Evolutionary conservation across 1,284 basidiomycete species (phyloP).

Genomic region (Peniophora sp.): DNA sequence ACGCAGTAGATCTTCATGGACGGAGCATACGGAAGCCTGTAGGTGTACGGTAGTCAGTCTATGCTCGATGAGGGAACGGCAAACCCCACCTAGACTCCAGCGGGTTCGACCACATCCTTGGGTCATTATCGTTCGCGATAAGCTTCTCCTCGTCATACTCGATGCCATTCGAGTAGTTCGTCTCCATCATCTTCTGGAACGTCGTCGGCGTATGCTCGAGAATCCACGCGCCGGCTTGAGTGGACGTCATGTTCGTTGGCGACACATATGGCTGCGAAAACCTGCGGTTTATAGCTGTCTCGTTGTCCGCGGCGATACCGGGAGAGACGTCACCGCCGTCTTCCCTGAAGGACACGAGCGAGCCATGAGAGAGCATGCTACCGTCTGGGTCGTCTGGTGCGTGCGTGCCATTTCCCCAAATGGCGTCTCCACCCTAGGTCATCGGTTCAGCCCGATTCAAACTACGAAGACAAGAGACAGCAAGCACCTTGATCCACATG

Average conservation of each 20-base stretch:
- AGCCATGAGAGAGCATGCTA: conserved; percentile 66
- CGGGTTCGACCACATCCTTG: conserved; percentile 91
- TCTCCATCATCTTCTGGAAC: conserved; percentile 89
- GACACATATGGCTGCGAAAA: conserved; percentile 13
- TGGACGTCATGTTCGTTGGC: conserved; percentile 71
- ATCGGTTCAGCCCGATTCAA: neutral
- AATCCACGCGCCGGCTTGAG: conserved; percentile 74
- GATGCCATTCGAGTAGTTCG: conserved; percentile 92
- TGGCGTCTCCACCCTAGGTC: conserved; percentile 74
- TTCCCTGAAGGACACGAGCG: conserved; percentile 75
- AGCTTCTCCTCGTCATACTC: conserved; percentile 69
- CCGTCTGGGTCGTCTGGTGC: conserved; percentile 76
- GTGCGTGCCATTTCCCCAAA: conserved; percentile 78
- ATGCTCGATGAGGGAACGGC: neutral
- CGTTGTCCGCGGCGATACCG: neutral
- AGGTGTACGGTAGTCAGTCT: neutral
- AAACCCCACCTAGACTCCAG: conserved; percentile 67
- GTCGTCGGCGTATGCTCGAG: conserved; percentile 75
- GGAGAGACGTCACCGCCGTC: neutral
- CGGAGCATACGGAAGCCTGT: conserved; percentile 82
- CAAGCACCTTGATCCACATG: conserved; percentile 80
- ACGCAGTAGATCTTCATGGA: conserved; percentile 92
- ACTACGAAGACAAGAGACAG: neutral
- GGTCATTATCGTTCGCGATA: conserved; percentile 62
- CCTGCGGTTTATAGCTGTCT: neutral